phyloP scores from a whole-genome alignment of 768 basidiomycete species.

The Macrolepiota dolichaula region DNA sequence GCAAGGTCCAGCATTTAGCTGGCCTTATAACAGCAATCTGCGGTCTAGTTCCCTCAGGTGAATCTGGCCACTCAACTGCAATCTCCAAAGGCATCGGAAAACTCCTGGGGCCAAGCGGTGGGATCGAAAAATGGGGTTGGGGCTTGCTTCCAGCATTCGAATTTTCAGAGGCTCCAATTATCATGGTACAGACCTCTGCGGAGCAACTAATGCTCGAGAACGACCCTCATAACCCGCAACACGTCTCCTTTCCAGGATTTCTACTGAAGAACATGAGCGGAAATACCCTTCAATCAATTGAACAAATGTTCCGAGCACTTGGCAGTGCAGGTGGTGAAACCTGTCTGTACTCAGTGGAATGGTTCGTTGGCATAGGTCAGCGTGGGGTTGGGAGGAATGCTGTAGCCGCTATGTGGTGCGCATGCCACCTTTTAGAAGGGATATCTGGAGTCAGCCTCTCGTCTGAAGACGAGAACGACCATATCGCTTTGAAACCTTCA shows the following conservation, averaged over 20 bases:
- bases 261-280: conserved; percentile 51
- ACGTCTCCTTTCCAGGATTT: conserved; percentile 55
- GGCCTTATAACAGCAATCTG: conserved; percentile 72
- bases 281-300: conserved; percentile 46
- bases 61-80: conserved; percentile 24
- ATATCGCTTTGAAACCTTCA: conserved; percentile 29
- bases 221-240: conserved; percentile 30
- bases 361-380: conserved; percentile 63
- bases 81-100: conserved; percentile 54
- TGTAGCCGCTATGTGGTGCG: conserved; percentile 83
- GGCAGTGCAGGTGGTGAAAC: conserved; percentile 68
- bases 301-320: conserved; percentile 69
- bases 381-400: conserved; percentile 41
- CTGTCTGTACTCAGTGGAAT: conserved; percentile 77
- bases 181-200: conserved; percentile 42
- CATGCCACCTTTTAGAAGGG: conserved; percentile 74
- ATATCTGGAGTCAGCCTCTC: conserved; percentile 46
- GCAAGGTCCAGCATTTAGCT: conserved; percentile 68
- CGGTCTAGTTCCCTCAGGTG: conserved; percentile 32
- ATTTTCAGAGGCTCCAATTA: conserved; percentile 53
- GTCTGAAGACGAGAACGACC: conserved; percentile 21
- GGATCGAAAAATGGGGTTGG: conserved; percentile 93
- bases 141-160: conserved; percentile 78
- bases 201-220: conserved; percentile 60
- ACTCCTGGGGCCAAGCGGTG: conserved; percentile 76